Percentiles rank a stretch among this genome's conserved stretches.
Evolutionary conservation across 2,329 filamentous ascomycete genomes (phyloP).

Genomic region (Aspergillus carbonarius): DNA sequence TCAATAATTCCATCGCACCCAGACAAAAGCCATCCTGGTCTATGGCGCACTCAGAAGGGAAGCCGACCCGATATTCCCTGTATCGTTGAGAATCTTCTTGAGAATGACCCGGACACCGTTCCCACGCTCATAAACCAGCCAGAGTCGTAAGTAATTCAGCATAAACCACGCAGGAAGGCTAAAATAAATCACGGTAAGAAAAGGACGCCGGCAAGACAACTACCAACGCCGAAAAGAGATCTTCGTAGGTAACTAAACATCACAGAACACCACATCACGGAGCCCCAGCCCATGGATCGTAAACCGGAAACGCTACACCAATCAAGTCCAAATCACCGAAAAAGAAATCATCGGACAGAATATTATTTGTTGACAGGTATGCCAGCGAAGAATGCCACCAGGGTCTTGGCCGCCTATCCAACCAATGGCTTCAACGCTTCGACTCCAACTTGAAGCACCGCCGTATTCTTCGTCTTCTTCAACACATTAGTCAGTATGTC

Average conservation of each 20-base stretch:
- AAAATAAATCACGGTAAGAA: background rate
- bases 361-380: conserved; percentile 4
- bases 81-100: background rate
- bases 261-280: background rate
- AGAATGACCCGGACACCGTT: background rate
- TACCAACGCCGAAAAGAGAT: background rate
- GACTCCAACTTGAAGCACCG: conserved; percentile 69
- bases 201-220: background rate
- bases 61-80: background rate
- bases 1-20: background rate
- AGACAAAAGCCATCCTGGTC: background rate
- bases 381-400: conserved; percentile 8
- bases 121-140: conserved; percentile 6
- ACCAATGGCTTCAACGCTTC: conserved; percentile 70
- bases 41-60: conserved; percentile 3
- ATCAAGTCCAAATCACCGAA: conserved; percentile 14
- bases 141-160: background rate
- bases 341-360: conserved; percentile 10
- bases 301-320: conserved; percentile 5
- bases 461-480: conserved; percentile 65
- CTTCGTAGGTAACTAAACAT: background rate
- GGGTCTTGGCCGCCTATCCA: conserved; percentile 28
- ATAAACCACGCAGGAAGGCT: background rate
- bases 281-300: background rate
- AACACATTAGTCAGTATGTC: conserved; percentile 69